These are phyloP conservation scores for Coemansia sp. DNA, from an alignment of 192 early-diverging fungal genomes.

Conservation along the genomic window DNA sequence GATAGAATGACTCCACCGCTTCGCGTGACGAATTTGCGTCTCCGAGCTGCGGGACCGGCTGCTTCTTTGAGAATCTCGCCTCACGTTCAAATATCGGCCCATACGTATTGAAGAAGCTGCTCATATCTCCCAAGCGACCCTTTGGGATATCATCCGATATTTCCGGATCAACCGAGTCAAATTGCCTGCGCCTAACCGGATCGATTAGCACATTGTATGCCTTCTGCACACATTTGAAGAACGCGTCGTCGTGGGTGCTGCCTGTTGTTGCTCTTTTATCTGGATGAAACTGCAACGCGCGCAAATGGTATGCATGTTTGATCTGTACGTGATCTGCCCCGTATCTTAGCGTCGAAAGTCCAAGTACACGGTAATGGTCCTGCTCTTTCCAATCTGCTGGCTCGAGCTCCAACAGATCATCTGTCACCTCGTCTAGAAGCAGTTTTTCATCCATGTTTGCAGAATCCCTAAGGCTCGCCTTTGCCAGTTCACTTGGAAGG, in stretches of 20 bases:
- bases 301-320: conserved; percentile 50
- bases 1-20: conserved; percentile 74
- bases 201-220: conserved; percentile 78
- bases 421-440: conserved; percentile 66
- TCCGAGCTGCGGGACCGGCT: conserved; percentile 64
- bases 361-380: conserved; percentile 84
- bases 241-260: conserved; percentile 61
- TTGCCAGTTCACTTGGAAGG: conserved; percentile 56
- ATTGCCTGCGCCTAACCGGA: conserved; percentile 68
- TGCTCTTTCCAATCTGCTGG: conserved; percentile 81
- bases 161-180: conserved; percentile 78
- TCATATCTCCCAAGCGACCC: conserved; percentile 14
- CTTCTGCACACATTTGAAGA: conserved; percentile 81
- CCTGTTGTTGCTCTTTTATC: conserved; percentile 68
- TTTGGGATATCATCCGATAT: conserved; percentile 62
- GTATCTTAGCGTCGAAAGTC: conserved; percentile 67
- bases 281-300: conserved; percentile 65
- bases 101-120: conserved; percentile 48
- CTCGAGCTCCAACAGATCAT: conserved; percentile 63
- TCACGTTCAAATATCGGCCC: conserved; percentile 72
- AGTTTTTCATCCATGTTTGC: conserved; percentile 45
- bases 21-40: conserved; percentile 62
- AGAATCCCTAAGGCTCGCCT: conserved; percentile 32
- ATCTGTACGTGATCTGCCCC: conserved; percentile 72
- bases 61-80: conserved; percentile 64